Conservation (phyloP, 2,329 filamentous ascomycete species). For the Microsporum audouinii region DNA sequence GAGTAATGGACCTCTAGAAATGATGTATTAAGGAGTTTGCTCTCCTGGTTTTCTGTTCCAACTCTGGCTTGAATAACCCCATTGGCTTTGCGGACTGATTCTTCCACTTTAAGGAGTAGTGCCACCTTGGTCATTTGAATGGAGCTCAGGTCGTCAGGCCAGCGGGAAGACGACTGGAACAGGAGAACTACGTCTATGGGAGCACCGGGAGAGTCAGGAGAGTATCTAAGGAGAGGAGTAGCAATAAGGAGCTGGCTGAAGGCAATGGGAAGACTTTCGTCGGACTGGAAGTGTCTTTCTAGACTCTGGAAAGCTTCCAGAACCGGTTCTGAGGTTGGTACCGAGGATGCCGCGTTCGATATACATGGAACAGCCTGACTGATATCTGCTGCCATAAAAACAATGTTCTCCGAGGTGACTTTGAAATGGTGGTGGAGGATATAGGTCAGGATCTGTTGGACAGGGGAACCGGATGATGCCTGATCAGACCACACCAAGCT, state of each 20-base stretch:
- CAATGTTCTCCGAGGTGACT: constrained; percentile 43
- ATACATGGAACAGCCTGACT: constrained; percentile 27
- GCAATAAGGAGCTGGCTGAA: constrained; percentile 68
- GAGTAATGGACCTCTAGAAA: constrained; percentile 74
- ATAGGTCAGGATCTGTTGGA: constrained; percentile 68
- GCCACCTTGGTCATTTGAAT: constrained; percentile 92
- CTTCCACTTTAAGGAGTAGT: constrained; percentile 63
- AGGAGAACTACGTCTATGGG: constrained; percentile 74
- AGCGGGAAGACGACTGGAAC: constrained; percentile 85
- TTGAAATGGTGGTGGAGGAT: constrained; percentile 59
- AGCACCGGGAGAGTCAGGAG: constrained; percentile 37
- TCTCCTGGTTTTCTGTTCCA: constrained; percentile 65
- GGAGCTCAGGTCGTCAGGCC: constrained; percentile 82
- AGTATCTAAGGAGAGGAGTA: constrained; percentile 60
- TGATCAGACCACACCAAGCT: constrained; percentile 73
- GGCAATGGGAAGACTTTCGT: constrained; percentile 79
- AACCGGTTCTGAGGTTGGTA: constrained; percentile 40
- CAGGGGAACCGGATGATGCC: constrained; percentile 49
- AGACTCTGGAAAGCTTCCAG: constrained; percentile 60
- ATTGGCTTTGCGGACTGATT: constrained; percentile 55
- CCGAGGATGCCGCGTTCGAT: constrained; percentile 42
- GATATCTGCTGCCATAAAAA: constrained; percentile 40
- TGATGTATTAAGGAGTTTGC: constrained; percentile 60
- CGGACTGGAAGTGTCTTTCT: constrained; percentile 61
- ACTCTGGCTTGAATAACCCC: constrained; percentile 54